These are phyloP conservation scores for Phytophthora sp. DNA, from an alignment of 352 stramenopile genomes.

Conservation along the genomic window DNA sequence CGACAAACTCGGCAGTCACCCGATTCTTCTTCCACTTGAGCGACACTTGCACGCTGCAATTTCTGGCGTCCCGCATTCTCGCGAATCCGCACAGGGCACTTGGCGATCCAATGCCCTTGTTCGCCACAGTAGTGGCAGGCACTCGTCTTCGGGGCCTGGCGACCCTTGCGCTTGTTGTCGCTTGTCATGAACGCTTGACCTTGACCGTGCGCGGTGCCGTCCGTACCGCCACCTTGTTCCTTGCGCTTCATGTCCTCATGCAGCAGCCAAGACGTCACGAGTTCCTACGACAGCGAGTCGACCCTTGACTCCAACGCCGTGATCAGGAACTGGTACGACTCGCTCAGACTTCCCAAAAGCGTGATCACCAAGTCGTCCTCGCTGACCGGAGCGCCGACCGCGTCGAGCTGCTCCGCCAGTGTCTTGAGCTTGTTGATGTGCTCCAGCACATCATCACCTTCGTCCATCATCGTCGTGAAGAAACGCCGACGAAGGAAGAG, in stretches of 20 bases:
- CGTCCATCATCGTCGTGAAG: slow-evolving; percentile 27
- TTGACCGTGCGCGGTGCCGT: slow-evolving; percentile 6
- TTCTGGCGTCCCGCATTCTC: no score
- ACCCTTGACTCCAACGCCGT: slow-evolving; percentile 28
- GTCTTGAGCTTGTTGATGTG: slow-evolving; percentile 32
- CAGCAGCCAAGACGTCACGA: slow-evolving; percentile 16
- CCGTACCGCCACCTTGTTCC: slow-evolving; percentile 10
- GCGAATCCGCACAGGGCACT: background rate
- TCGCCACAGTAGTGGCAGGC: slow-evolving; percentile 11
- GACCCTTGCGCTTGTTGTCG: background rate
- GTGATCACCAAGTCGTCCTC: slow-evolving; percentile 18
- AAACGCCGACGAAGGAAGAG: slow-evolving; percentile 36
- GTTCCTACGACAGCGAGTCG: slow-evolving; percentile 29
- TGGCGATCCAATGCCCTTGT: slow-evolving; percentile 18
- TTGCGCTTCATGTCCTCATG: slow-evolving; percentile 24
- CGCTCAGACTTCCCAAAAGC: slow-evolving; percentile 25
- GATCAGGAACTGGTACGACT: slow-evolving; percentile 38
- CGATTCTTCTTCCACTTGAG: slow-evolving; percentile 1
- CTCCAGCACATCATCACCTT: slow-evolving; percentile 33
- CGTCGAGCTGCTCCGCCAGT: background rate
- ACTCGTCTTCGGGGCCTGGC: background rate
- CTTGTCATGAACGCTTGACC: slow-evolving; percentile 13
- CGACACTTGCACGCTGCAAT: slow-evolving; percentile 10
- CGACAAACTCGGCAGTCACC: slow-evolving; percentile 19
- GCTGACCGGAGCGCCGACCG: slow-evolving; percentile 20